Conservation (phyloP, 345 rosid species). For the Citrus cavaleriei region DNA sequence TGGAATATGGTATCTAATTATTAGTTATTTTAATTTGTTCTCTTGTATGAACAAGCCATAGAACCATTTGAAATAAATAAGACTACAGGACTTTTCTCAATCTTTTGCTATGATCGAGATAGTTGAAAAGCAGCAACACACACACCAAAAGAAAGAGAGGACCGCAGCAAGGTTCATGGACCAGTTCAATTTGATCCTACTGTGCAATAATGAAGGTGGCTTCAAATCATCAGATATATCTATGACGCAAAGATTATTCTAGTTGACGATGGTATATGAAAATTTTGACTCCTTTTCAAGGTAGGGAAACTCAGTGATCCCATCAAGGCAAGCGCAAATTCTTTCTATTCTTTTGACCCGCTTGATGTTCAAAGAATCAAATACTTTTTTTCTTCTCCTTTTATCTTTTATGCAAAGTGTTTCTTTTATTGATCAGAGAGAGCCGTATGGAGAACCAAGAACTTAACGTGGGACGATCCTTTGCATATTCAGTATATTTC, state of each 20-base stretch:
- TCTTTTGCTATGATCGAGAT: neutral
- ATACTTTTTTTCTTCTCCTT: neutral
- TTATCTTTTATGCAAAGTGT: neutral
- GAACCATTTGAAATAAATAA: too few species aligned
- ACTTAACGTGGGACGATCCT: neutral
- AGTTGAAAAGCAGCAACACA: neutral
- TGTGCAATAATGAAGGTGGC: neutral
- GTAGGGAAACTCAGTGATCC: neutral
- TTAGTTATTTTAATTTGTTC: too few species aligned
- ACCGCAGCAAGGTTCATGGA: neutral
- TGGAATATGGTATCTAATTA: too few species aligned
- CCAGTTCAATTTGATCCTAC: neutral
- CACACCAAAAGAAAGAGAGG: neutral
- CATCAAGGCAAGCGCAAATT: neutral
- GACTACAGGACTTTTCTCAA: too few species aligned
- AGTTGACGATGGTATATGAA: neutral
- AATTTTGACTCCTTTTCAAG: neutral
- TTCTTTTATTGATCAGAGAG: neutral
- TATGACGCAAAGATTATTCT: neutral
- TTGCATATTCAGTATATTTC: neutral
- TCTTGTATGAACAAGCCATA: too few species aligned
- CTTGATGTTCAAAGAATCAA: neutral
- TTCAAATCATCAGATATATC: neutral
- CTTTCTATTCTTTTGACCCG: neutral
- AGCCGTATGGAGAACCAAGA: neutral